Conservation (phyloP, 2,329 filamentous ascomycete genomes). For the Colletotrichum nymphaeae region DNA sequence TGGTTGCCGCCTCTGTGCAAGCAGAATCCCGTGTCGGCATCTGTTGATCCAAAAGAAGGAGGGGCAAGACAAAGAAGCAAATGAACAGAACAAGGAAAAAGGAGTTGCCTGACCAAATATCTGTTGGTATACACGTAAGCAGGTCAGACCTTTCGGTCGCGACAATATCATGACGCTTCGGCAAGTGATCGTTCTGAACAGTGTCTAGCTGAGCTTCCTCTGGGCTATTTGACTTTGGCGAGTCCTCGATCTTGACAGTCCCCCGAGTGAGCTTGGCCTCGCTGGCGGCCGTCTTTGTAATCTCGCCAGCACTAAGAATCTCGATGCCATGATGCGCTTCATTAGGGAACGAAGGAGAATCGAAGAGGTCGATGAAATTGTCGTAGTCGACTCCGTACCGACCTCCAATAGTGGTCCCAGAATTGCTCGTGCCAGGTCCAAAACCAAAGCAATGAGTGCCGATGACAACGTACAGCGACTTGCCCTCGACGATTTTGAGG, state of each 20-base stretch:
- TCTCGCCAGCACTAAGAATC: too few species aligned
- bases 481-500: conserved; percentile 25
- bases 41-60: too few species aligned
- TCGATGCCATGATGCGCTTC: background rate
- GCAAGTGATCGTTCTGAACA: background rate
- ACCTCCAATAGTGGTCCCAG: conserved; percentile 41
- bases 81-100: too few species aligned
- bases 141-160: too few species aligned
- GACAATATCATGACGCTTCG: background rate
- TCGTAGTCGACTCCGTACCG: conserved; percentile 39
- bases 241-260: too few species aligned
- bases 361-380: conserved; percentile 31
- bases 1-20: too few species aligned
- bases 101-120: too few species aligned
- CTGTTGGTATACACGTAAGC: too few species aligned
- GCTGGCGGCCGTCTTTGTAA: too few species aligned
- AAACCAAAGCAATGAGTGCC: conserved; percentile 43
- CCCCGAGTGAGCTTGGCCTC: too few species aligned
- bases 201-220: background rate
- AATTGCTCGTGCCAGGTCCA: conserved; percentile 38
- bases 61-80: too few species aligned
- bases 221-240: background rate
- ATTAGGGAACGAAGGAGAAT: background rate
- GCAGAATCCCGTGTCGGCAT: too few species aligned
- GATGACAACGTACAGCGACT: conserved; percentile 35